A percentile compares a stretch with the other conserved stretches of the same genome.
Evolutionary conservation across 352 stramenopile genomes (phyloP).

Genomic region (Phytophthora lateralis): DNA sequence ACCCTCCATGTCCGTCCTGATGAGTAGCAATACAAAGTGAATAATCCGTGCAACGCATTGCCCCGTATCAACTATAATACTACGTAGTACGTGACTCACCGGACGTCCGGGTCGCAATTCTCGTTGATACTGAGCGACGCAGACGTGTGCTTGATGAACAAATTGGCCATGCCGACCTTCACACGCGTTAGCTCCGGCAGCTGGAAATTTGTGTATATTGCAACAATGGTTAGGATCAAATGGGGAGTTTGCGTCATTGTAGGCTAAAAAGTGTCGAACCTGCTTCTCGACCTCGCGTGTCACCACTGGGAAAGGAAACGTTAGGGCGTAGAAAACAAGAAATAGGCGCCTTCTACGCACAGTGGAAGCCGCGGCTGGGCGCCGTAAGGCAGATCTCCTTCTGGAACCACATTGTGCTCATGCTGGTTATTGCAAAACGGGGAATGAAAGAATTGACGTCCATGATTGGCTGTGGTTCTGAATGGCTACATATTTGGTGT

Average conservation of each 20-base stretch:
- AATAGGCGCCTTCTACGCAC: conserved; percentile 31
- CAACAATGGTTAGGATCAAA: not conserved
- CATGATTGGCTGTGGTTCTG: too few relatives aligned
- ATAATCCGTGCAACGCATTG: not conserved
- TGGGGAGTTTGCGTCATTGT: not conserved
- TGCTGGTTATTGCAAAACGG: conserved; percentile 4
- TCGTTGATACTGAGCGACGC: conserved; percentile 96
- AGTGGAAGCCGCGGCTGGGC: conserved; percentile 81
- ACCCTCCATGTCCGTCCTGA: conserved; percentile 93
- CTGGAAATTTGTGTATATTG: conserved; percentile 9
- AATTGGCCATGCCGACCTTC: conserved; percentile 93
- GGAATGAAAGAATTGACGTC: not conserved
- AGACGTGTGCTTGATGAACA: conserved; percentile 97
- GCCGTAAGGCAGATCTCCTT: conserved; percentile 87
- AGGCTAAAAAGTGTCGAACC: conserved; percentile 27
- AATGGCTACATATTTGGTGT: too few relatives aligned
- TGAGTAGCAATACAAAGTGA: not conserved
- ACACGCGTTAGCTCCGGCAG: conserved; percentile 78
- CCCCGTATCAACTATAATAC: not conserved
- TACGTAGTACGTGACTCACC: conserved; percentile 55
- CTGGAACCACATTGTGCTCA: conserved; percentile 81
- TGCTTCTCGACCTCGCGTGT: conserved; percentile 85
- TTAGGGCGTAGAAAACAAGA: not conserved
- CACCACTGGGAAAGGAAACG: conserved; percentile 52
- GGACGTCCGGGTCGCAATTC: conserved; percentile 95